Percentiles rank a stretch among this genome's conserved stretches.
These are phyloP conservation scores for Coffea eugenioides DNA, from an alignment of 257 asterid genomes.

Conservation along the genomic window DNA sequence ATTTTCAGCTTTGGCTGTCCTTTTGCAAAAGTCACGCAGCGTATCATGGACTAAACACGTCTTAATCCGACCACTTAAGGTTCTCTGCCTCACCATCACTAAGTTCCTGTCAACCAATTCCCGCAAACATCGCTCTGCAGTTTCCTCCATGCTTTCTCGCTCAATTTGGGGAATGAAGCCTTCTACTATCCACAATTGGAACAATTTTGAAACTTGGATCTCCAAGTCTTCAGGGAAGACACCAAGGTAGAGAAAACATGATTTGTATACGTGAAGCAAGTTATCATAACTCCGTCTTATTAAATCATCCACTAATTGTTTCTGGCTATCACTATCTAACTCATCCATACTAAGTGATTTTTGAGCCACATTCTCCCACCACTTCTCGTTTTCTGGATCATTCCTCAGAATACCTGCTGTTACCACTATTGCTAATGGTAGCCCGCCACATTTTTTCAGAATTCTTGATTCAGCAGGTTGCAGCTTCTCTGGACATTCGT, in stretches of 20 bases:
- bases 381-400: not conserved
- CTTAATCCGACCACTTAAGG: no score
- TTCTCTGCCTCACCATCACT: no score
- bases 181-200: constrained; percentile 16
- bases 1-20: no score
- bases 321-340: no score
- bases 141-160: not conserved
- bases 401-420: constrained; percentile 39
- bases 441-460: constrained; percentile 23
- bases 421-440: constrained; percentile 47
- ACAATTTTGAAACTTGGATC: no score
- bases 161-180: constrained; percentile 10
- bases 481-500: constrained; percentile 15
- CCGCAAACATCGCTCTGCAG: constrained; percentile 15
- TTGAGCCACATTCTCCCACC: constrained; percentile 15
- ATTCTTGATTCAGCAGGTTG: constrained; percentile 13
- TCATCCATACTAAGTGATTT: no score
- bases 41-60: no score
- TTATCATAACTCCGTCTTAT: no score
- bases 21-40: no score
- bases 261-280: no score
- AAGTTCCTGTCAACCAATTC: not conserved
- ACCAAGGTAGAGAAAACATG: not conserved
- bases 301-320: no score
- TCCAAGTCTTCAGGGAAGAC: no score